phyloP scores from a whole-genome alignment of 1,284 basidiomycete species.

The Phellinidium pouzarii region DNA sequence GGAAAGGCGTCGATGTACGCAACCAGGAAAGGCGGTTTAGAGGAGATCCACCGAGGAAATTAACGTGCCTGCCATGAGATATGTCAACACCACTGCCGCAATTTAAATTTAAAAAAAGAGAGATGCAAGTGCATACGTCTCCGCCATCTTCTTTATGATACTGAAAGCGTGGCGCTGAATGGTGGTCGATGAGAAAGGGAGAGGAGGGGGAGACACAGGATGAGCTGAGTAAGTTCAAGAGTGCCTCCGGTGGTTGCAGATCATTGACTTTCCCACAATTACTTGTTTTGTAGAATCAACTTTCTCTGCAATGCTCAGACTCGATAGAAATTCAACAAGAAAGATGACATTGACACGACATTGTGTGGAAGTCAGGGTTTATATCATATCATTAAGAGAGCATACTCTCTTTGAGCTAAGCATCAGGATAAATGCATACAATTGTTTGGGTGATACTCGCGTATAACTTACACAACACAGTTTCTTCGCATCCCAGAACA shows the following conservation, averaged over 20 bases:
- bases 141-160: neutral
- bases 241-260: neutral
- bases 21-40: constrained; percentile 86
- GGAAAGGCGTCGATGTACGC: constrained; percentile 61
- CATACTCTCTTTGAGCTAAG: neutral
- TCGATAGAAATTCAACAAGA: too few species aligned
- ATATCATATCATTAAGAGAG: neutral
- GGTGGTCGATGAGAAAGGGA: neutral
- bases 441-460: neutral
- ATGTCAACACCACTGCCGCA: neutral
- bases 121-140: neutral
- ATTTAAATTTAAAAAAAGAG: neutral
- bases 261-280: too few species aligned
- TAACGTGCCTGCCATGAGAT: constrained; percentile 31
- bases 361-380: too few species aligned
- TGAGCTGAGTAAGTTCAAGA: neutral
- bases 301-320: too few species aligned
- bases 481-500: too few species aligned
- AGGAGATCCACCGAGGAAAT: constrained; percentile 73
- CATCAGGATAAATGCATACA: neutral
- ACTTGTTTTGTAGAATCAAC: too few species aligned
- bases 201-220: neutral
- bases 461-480: neutral
- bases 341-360: too few species aligned
- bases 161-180: neutral